Evolutionary conservation across 176 grass and related monocot genomes (phyloP).

Genomic region (Raddia distichophylla): DNA sequence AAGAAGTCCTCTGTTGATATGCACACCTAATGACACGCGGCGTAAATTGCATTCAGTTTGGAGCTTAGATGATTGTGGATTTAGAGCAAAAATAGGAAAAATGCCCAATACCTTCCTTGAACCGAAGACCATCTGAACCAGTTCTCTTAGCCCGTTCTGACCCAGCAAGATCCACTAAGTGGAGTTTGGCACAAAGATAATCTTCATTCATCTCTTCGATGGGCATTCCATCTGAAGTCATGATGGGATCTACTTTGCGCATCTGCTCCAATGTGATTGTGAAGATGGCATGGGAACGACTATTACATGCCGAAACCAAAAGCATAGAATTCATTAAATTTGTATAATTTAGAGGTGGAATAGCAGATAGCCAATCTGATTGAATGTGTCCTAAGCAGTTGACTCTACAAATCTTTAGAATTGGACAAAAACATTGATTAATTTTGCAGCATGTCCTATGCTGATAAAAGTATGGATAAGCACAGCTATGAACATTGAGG

Average conservation of each 20-base stretch:
- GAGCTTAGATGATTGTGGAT: not conserved
- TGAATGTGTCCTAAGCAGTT: conserved; percentile 11
- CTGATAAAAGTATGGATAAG: not conserved
- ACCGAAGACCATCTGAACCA: conserved; percentile 92
- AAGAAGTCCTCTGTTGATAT: conserved; percentile 96
- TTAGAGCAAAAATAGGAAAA: conserved; percentile 12
- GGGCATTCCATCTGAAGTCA: conserved; percentile 66
- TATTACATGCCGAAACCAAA: conserved; percentile 66
- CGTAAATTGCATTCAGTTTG: conserved; percentile 13
- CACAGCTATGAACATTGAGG: not conserved
- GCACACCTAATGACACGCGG: conserved; percentile 72
- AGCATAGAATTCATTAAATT: conserved; percentile 46
- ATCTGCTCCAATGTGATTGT: conserved; percentile 99
- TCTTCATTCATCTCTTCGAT: conserved; percentile 88
- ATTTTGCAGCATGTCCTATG: conserved; percentile 10
- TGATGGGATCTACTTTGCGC: conserved; percentile 77
- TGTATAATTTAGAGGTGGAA: conserved; percentile 23
- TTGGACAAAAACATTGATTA: not conserved
- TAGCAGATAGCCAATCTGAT: conserved; percentile 19
- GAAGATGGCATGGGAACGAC: conserved; percentile 99
- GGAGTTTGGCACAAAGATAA: conserved; percentile 93
- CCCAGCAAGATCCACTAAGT: conserved; percentile 96
- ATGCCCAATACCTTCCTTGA: conserved; percentile 87
- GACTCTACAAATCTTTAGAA: not conserved
- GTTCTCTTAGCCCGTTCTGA: conserved; percentile 96